Evolutionary conservation across 306 rosid species (phyloP), one percentile per base, ranked within the genome.

Genomic region (Abrus precatorius): DNA sequence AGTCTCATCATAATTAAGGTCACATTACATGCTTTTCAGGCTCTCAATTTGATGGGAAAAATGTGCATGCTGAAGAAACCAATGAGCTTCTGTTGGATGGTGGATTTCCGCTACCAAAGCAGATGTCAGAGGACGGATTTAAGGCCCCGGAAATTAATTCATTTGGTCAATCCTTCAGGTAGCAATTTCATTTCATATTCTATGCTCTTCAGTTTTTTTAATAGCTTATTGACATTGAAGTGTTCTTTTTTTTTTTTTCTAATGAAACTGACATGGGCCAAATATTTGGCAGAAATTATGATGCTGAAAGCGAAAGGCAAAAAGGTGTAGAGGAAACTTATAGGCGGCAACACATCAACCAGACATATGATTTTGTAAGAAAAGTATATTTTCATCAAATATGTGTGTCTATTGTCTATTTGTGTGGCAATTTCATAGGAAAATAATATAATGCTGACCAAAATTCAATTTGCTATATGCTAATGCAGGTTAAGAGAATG

Each of bases 81-180:
- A 79, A 74, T n/a, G 91, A 86, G 5, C 83, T 90, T 82, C 86
- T 85, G 3, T 77, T 92, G 41, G 90, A 90, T 59, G 93, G 84
- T 61, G 97, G 92, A 47, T 90, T 92, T 59, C 82, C 63, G 30
- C 32, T 77, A 82, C 87, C 92, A 52, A 75, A 87, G 30, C 59
- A 44, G 0, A 55, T 41, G 3, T 60, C 85, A 41, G 55, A 83
- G 6, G 45, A 74, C 65, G 85, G 64, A 74, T 56, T 86, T n/a
- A 2, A 32, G 4, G 90, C 86, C 13, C 94, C 87, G 5, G 93
- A 94, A 28, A 90, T 85, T 61, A 94, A 94, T 78, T 38, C 97
- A 9, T 92, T 90, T 82, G 98, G 98, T 47, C 87, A 83, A 6
- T 50, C 89, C 5, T 94, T 94, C 86, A 90, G 98, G 98, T 91